Conservation (phyloP, 2,329 filamentous ascomycete species). For the Verticillium klebahnii region DNA sequence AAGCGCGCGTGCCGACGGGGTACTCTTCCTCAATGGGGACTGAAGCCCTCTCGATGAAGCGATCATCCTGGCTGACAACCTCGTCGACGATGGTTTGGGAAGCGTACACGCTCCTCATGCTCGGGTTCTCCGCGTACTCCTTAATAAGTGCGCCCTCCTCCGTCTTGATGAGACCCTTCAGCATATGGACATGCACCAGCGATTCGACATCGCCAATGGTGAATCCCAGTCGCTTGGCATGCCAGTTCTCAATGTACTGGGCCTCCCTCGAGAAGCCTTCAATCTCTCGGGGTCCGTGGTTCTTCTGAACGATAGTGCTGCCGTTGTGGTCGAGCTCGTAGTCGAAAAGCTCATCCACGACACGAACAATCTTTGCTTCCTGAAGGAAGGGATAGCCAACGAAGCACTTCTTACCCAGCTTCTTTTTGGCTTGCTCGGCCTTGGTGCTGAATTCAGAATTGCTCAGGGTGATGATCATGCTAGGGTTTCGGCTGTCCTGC, state of each 20-base stretch:
- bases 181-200: conserved; percentile 86
- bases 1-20: conserved; percentile 73
- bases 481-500: conserved; percentile 92
- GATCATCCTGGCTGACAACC: conserved; percentile 84
- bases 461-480: conserved; percentile 83
- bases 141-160: conserved; percentile 89
- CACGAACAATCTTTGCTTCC: conserved; percentile 82
- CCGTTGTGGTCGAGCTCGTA: conserved; percentile 69
- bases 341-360: conserved; percentile 90
- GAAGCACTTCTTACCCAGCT: conserved; percentile 80
- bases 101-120: conserved; percentile 86
- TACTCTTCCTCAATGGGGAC: conserved; percentile 89
- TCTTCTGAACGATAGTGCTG: conserved; percentile 59
- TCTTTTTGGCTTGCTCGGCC: conserved; percentile 67
- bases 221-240: conserved; percentile 87
- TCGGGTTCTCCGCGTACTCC: conserved; percentile 82
- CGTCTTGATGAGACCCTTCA: conserved; percentile 85
- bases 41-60: conserved; percentile 88
- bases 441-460: conserved; percentile 69
- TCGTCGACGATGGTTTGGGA: conserved; percentile 85
- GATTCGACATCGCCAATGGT: conserved; percentile 84
- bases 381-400: conserved; percentile 94
- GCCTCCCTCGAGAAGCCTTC: conserved; percentile 82
- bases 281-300: conserved; percentile 73
- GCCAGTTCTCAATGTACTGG: conserved; percentile 75